phyloP scores from a whole-genome alignment of 2,329 filamentous ascomycete species.

The Aspergillus fischeri region DNA sequence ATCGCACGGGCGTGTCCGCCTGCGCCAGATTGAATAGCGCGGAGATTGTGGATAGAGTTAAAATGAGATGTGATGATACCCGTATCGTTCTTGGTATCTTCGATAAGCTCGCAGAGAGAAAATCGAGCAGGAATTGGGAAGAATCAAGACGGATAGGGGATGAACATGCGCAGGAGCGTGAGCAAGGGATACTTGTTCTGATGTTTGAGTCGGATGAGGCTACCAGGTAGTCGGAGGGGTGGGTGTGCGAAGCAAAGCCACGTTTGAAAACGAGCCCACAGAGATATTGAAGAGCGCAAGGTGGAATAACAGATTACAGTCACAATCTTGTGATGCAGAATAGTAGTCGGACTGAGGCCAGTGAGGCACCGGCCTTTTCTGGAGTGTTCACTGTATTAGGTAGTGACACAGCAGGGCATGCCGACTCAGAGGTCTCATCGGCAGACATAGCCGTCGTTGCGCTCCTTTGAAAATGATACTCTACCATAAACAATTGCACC shows the following conservation, averaged over 20 bases:
- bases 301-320: too few relatives aligned
- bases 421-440: too few relatives aligned
- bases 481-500: too few relatives aligned
- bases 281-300: neutral
- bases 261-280: slow-evolving; percentile 9
- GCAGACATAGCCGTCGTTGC: too few relatives aligned
- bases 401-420: too few relatives aligned
- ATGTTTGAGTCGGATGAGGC: slow-evolving; percentile 16
- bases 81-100: slow-evolving; percentile 9
- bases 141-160: slow-evolving; percentile 23
- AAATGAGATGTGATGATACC: slow-evolving; percentile 6
- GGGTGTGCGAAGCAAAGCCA: slow-evolving; percentile 13
- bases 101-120: slow-evolving; percentile 11
- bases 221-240: slow-evolving; percentile 19
- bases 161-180: slow-evolving; percentile 18
- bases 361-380: too few relatives aligned
- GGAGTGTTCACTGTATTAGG: too few relatives aligned
- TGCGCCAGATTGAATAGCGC: slow-evolving; percentile 24
- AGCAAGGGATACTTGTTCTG: slow-evolving; percentile 17
- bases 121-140: slow-evolving; percentile 20
- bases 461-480: too few relatives aligned
- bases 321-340: too few relatives aligned
- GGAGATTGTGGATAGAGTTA: slow-evolving; percentile 21
- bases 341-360: too few relatives aligned
- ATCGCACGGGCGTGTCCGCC: slow-evolving; percentile 27